Percentiles rank a stretch among this genome's conserved stretches.
These are phyloP conservation scores for Annulohypoxylon bovei DNA, from an alignment of 495 filamentous ascomycete species.

Conservation along the genomic window DNA sequence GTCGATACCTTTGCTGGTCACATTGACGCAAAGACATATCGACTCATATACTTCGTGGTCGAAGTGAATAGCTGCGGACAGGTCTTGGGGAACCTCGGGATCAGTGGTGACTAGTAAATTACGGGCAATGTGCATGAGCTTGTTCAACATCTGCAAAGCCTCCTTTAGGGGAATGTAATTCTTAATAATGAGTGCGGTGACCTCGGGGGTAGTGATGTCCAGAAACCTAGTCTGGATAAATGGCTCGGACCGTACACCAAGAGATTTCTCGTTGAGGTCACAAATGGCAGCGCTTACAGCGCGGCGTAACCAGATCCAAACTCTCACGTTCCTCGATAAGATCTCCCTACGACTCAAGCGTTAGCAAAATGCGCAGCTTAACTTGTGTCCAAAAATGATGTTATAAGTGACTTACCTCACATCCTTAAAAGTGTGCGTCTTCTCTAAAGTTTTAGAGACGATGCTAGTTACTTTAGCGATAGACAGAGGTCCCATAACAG, in stretches of 20 bases:
- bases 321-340: slow-evolving; percentile 66
- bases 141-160: slow-evolving; percentile 85
- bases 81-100: slow-evolving; percentile 79
- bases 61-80: slow-evolving; percentile 80
- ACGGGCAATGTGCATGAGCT: slow-evolving; percentile 82
- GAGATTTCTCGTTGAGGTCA: slow-evolving; percentile 68
- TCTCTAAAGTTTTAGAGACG: slow-evolving; percentile 62
- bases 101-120: slow-evolving; percentile 83
- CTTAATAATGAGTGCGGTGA: slow-evolving; percentile 78
- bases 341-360: slow-evolving; percentile 58
- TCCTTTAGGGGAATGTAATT: slow-evolving; percentile 79
- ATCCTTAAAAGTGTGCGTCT: slow-evolving; percentile 61
- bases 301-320: slow-evolving; percentile 73
- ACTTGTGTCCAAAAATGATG: slow-evolving; percentile 43
- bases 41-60: slow-evolving; percentile 85
- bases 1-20: slow-evolving; percentile 90
- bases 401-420: slow-evolving; percentile 58
- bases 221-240: slow-evolving; percentile 54
- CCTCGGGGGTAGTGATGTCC: slow-evolving; percentile 65
- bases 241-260: slow-evolving; percentile 56
- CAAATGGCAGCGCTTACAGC: slow-evolving; percentile 64
- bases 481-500: slow-evolving; percentile 58
- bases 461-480: slow-evolving; percentile 60
- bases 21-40: slow-evolving; percentile 83
- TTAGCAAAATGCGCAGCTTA: slow-evolving; percentile 36